Base-by-base conservation (phyloP, 208 protist genomes). In the Endotrypanum monterogeii region DNA sequence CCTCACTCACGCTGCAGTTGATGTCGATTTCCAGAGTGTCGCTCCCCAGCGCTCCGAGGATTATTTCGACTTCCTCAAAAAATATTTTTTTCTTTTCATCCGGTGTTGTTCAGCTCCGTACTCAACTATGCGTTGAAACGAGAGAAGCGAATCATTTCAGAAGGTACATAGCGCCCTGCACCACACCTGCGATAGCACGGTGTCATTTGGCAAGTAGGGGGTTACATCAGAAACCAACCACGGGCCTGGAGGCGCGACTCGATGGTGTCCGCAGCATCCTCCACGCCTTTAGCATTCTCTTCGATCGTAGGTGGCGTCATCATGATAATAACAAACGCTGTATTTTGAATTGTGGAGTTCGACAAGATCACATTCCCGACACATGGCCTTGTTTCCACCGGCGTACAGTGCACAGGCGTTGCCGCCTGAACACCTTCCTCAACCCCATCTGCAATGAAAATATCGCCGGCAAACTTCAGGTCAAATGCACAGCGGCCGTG, bases 401-500 rank as follows among this genome's bases (percentile, higher is more conserved):
- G 65, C 0, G 57, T 73, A 54, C 70, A 75, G 50, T 25, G 44
- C 30, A 12, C 46, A 9, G 57, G 28, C 44, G 44, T 6, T 16
- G 37, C 14, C 12, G 39, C 48, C 30, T 23, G 11, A 8, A 41
- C 46, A 7, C 23, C 51, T 23, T 44, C 52, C 48, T 55, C 37
- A 6, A 16, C 35, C 1, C 35, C 32, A 52, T 7, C 30, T 0
- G 3, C 25, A 9, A 44, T 18, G 3, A 54, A 25, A 1, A 65
- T 54, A 16, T 23, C 32, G 25, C 37, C 37, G 23, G 54, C 4
- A 57, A 82, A 77, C 30, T 58, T 41, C 23, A 83, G 51, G 56
- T 78, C 73, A 55, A 90, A 87, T 5, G 62, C 74, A 44, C 80
- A 87, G 32, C 76, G 70, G 48, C 73, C 77, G 23, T 81, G 78